Evolutionary conservation across 495 filamentous ascomycete species (phyloP).

Genomic region (Melanomma pulvis-pyrius): DNA sequence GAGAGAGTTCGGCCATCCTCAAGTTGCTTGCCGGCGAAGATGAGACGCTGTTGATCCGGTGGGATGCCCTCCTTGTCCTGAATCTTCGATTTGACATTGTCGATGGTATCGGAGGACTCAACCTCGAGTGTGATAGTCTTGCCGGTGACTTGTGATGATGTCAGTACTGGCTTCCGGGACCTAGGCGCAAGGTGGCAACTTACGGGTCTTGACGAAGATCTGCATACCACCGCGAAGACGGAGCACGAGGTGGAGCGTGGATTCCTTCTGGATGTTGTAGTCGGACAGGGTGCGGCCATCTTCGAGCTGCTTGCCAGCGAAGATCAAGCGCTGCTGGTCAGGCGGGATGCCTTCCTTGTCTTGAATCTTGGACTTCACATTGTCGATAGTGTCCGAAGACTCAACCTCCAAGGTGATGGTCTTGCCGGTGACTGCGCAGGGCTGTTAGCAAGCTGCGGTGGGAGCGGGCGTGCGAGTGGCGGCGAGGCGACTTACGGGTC

Average conservation of each 20-base stretch:
- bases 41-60: slow-evolving; percentile 77
- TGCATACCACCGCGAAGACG: slow-evolving; percentile 99
- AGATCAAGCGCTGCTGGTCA: slow-evolving; percentile 98
- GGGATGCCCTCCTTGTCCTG: too few species aligned
- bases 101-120: slow-evolving; percentile 91
- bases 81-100: too few species aligned
- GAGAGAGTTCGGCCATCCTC: slow-evolving; percentile 72
- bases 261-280: slow-evolving; percentile 99
- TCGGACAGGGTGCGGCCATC: slow-evolving; percentile 95
- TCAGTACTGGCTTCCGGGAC: slow-evolving; percentile 3
- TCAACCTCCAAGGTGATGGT: slow-evolving; percentile 99
- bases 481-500: slow-evolving; percentile 70
- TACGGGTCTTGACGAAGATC: slow-evolving; percentile 70
- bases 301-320: slow-evolving; percentile 97
- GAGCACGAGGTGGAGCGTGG: slow-evolving; percentile 91
- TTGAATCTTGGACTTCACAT: slow-evolving; percentile 98
- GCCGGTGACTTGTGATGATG: slow-evolving; percentile 72
- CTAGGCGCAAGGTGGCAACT: slow-evolving; percentile 46
- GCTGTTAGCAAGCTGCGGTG: slow-evolving; percentile 30
- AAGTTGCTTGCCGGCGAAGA: slow-evolving; percentile 74
- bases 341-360: slow-evolving; percentile 99
- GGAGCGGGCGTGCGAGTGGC: slow-evolving; percentile 32
- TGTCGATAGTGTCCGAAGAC: slow-evolving; percentile 97
- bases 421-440: slow-evolving; percentile 81
- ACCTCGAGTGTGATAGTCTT: slow-evolving; percentile 99